Evolutionary conservation across 768 basidiomycete genomes (phyloP).

Genomic region (Russula sp.): DNA sequence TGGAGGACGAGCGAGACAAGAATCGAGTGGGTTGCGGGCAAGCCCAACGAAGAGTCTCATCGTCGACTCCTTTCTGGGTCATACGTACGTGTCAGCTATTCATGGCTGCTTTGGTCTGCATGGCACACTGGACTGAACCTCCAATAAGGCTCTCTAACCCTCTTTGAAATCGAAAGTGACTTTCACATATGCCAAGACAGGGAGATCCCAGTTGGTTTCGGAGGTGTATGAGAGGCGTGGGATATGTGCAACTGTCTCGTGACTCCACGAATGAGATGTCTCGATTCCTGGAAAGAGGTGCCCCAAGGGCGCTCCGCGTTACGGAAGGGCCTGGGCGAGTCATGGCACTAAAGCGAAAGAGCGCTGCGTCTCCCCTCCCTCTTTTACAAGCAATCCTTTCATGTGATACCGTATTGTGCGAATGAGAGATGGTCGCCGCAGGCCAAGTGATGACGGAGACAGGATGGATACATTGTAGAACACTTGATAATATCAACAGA

Average conservation of each 20-base stretch:
- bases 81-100: neutral
- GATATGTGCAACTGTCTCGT: slow-evolving; percentile 11
- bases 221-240: neutral
- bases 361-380: neutral
- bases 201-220: neutral
- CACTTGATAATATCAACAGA: slow-evolving; percentile 27
- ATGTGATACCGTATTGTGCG: neutral
- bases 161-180: neutral
- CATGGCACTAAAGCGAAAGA: neutral
- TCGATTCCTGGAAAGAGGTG: slow-evolving; percentile 6
- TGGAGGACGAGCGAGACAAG: neutral
- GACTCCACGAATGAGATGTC: slow-evolving; percentile 3
- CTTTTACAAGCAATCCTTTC: neutral
- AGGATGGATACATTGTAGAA: slow-evolving; percentile 28
- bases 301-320: slow-evolving; percentile 19
- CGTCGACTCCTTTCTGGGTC: neutral
- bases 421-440: neutral
- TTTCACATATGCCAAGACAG: neutral
- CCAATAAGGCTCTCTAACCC: neutral
- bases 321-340: neutral
- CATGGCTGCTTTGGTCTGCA: neutral
- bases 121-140: neutral
- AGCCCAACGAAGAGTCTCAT: neutral
- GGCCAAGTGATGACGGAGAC: neutral
- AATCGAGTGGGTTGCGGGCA: neutral